Base-by-base conservation (phyloP, 1,284 basidiomycete genomes). In the Mycosarcoma maydis region DNA sequence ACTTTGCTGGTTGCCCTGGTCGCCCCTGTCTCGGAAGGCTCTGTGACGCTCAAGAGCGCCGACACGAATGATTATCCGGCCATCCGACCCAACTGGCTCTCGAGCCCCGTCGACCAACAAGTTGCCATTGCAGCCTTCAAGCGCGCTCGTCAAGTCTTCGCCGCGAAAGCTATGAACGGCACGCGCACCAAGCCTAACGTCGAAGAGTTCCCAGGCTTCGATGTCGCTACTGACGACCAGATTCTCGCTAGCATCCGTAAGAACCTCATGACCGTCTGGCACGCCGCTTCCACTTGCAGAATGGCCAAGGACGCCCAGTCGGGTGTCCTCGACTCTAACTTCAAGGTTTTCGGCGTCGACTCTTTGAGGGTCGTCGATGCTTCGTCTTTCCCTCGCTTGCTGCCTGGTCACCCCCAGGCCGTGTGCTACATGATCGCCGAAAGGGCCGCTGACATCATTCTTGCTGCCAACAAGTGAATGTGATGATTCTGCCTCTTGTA, bases 311-410 rank as follows among this genome's bases (percentile, higher is more conserved):
- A 49, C 11, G 74, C 74, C 0, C 53, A 56, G 10, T 76, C 73
- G 24, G 85, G 85, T 29, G 86, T 86, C 0, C 83, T 87, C 4
- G 84, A 85, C 50, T 79, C 84, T 1, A 70, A 83, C 54, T 76
- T 87, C 43, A 75, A 67, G 7, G 86, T 87, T 16, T 85, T 87
- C 51, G 85, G 85, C 1, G 76, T 84, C 6, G 51, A 75, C 6
- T 83, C 83, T 0, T 60, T 87, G 38, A 78, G 86, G 5, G 80
- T 87, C 9, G 83, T 85, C 13, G 86, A 87, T 65, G 85, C 85
- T 1, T 85, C 83, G 26, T 80, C 85, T n/a, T 83, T 86, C 71
- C 84, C 83, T n/a, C 37, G 43, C 16, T 37, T 72, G 48, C 41
- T 66, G 16, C 73, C 73, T 0, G 73, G 73, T 19, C 73, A 75